Base-by-base conservation (phyloP, 768 basidiomycete species). In the Suillus bovinus region DNA sequence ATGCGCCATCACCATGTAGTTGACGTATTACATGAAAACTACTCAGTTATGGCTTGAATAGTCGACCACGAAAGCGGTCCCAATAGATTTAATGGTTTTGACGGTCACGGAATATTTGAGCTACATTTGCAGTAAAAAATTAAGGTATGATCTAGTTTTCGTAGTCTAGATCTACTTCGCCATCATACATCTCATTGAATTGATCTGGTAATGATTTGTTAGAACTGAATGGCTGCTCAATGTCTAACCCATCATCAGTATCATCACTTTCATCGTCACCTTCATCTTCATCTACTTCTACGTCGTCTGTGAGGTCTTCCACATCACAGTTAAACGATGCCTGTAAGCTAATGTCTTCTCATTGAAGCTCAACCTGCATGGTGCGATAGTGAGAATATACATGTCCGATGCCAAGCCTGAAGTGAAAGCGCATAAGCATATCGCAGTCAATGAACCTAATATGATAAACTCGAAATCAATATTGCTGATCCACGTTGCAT, bases 361-460 rank as follows among this genome's bases (percentile, higher is more conserved):
- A 33, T 20, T 16, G 38, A 38, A 38, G 54, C 5, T n/a, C 20
- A 29, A 27, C 34, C 17, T 31, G 31, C 13, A 4, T 22, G n/a
- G 36, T 2, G 11, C 6, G 38, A 31, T 22, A 16, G 57, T 41
- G 42, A 41, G 54, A 31, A 10, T 55, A 55, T 16, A 55, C 20
- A 3, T 55, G 54, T 24, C 54, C 54, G 7, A 55, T 17, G 0
- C 54, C 54, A 42, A 42, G 41, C 6, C 41, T 7, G 3, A 20
- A 42, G 20, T 52, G 50, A 14, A 8, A 57, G 7, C 55, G 17
- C 33, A 58, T 58, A 10, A 58, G 42, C 57, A 58, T 41, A 27
- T 58, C 27, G 4, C 54, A 7, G 17, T 55, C 54, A 6, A 55
- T 33, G 4, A 55, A 55, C 13, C 54, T 33, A 3, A 36, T 0